Base-by-base conservation (phyloP, 164 flowering plant species). In the Stephania cephalantha region DNA sequence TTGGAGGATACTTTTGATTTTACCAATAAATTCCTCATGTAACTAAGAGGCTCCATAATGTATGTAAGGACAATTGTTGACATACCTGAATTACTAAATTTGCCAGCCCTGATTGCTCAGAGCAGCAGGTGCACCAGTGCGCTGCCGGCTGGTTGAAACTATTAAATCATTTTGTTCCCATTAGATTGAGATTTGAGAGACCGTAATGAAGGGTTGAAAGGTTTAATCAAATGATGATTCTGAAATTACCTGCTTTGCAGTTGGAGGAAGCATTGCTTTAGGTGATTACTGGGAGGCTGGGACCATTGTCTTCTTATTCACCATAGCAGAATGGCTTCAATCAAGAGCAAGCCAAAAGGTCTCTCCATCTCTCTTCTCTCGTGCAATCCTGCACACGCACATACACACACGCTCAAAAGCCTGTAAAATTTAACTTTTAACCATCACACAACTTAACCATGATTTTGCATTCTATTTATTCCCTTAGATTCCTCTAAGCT, bases 331-430 rank as follows among this genome's bases (percentile, higher is more conserved):
- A 67, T 95, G 99, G 99, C 91, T 95, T 20, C 91, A 93, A 78
- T 82, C 98, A 29, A 90, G 87, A 78, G 98, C 98, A 68, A 86
- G 98, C 77, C 88, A 87, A 84, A 95, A 91, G 98, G 98, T 94
- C 18, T n/a, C 20, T 70, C 53, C 46, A 29, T 50, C 69, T 42
- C 71, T 61, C 30, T 9, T 30, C 11, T 5, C 61, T 55, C 12
- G 4, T n/a, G 18, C 64, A 70, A 45, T 11, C 52, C 7, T 3
- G 46, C 44, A 70, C 72, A 29, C 18, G 12, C 42, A 1, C 46
- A 50, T 15, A 9, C n/a, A 13, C n/a, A 55, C 18, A 35, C 42
- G 42, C 42, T 4, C 4, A 35, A 35, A 35, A 35, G 42, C 42
- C 42, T 35, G 4, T 35, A 35, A 4, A 35, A 35, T 35, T 35